Base-by-base conservation (phyloP, 257 asterid genomes). In the Capsicum pubescens region DNA sequence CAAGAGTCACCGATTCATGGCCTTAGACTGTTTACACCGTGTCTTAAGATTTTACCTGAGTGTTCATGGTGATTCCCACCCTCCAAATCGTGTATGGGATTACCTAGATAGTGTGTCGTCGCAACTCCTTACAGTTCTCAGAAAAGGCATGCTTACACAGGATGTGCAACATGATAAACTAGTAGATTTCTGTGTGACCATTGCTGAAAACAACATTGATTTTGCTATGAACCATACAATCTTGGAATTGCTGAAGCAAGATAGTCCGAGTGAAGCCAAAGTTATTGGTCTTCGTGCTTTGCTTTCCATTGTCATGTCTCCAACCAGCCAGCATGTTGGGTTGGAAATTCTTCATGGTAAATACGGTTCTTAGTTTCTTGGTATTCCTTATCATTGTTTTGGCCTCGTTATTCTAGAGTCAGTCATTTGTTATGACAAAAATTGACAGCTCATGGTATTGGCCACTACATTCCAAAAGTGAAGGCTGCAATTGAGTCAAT, bases 161-260 rank as follows among this genome's bases (percentile, higher is more conserved):
- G 99, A 97, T 88, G 95, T 93, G 89, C 99, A 97, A 85, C 99
- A 97, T 74, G 98, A 94, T 93, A 97, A 97, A 87, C 98, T 97
- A 81, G 98, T 97, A 78, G 98, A 97, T 83, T 97, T 97, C 87
- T 93, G 99, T 89, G 99, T 97, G 84, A 94, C 99, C 68, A 95
- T 97, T 82, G 99, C 98, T 2, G 99, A 97, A 81, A 98, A 97
- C 92, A 97, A 97, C 90, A 98, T 95, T 91, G 98, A 97, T 89
- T 97, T 97, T 93, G 95, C 98, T 12, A 92, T 95, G 98, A 97
- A 95, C 87, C 99, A 97, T 86, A 93, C 91, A 82, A 93, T 97
- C 87, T 90, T 97, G 84, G 99, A 95, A 83, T 88, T 97, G 91
- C 95, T 97, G 90, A 95, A 91, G 93, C 99, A 93, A 91, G 99